phyloP scores from a whole-genome alignment of 768 basidiomycete species.

The Chalciporus piperatus region DNA sequence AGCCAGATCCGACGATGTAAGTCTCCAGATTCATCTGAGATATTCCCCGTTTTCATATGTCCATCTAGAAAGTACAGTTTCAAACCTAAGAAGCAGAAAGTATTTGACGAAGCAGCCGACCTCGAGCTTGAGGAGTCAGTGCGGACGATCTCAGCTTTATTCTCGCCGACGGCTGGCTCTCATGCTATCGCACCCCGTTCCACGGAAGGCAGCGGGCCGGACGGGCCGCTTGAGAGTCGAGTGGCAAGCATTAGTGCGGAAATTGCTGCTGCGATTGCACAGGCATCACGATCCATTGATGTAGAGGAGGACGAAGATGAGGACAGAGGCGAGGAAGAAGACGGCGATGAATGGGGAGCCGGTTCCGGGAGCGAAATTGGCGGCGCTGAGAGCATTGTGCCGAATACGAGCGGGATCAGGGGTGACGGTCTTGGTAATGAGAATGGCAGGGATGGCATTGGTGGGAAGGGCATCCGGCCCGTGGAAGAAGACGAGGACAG shows the following conservation, averaged over 20 bases:
- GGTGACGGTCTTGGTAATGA: slow-evolving; percentile 33
- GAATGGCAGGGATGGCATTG: slow-evolving; percentile 5
- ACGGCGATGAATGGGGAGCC: slow-evolving; percentile 40
- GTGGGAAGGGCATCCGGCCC: slow-evolving; percentile 17
- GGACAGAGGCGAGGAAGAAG: slow-evolving; percentile 39
- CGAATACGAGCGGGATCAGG: slow-evolving; percentile 63
- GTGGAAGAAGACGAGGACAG: slow-evolving; percentile 67
- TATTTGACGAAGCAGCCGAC: slow-evolving; percentile 51
- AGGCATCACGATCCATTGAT: slow-evolving; percentile 60
- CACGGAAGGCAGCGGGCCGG: slow-evolving; percentile 29
- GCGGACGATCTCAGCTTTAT: slow-evolving; percentile 68
- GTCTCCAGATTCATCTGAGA: slow-evolving; percentile 27
- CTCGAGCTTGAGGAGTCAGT: slow-evolving; percentile 69
- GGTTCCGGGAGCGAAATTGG: slow-evolving; percentile 51
- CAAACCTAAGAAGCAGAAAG: slow-evolving; percentile 64
- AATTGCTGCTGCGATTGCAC: slow-evolving; percentile 76
- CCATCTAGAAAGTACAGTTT: slow-evolving; percentile 68
- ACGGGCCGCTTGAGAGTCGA: slow-evolving; percentile 54
- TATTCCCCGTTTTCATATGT: slow-evolving; percentile 15
- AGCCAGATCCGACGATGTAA: slow-evolving; percentile 79
- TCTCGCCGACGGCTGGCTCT: slow-evolving; percentile 47
- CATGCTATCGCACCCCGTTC: slow-evolving; percentile 30
- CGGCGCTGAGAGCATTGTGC: slow-evolving; percentile 49
- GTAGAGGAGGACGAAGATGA: slow-evolving; percentile 47
- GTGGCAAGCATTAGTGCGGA: slow-evolving; percentile 79